phyloP scores from a whole-genome alignment of 2,329 filamentous ascomycete species.

The Canariomyces notabilis region DNA sequence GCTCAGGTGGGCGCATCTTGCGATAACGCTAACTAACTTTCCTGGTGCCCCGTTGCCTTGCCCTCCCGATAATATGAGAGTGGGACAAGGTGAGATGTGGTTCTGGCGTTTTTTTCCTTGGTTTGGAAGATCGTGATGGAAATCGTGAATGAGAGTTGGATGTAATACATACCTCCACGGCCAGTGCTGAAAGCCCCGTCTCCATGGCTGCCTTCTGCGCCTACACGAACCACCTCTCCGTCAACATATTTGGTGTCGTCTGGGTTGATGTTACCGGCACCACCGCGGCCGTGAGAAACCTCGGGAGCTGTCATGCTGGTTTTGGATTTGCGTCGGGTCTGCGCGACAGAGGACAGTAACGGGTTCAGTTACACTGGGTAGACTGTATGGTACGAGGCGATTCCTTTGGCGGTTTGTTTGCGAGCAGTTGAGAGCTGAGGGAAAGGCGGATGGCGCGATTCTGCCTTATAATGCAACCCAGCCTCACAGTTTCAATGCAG shows the following conservation, averaged over 20 bases:
- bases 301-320: slow-evolving; percentile 36
- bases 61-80: no score
- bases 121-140: no score
- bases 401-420: background rate
- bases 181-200: slow-evolving; percentile 56
- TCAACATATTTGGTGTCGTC: slow-evolving; percentile 58
- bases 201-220: slow-evolving; percentile 49
- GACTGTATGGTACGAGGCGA: background rate
- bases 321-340: background rate
- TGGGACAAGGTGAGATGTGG: no score
- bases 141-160: no score
- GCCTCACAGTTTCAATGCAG: background rate
- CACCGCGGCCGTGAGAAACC: slow-evolving; percentile 57
- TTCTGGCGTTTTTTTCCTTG: no score
- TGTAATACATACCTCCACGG: slow-evolving; percentile 52
- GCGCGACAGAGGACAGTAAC: background rate
- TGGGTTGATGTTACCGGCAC: slow-evolving; percentile 55
- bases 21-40: no score
- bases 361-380: background rate
- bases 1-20: no score
- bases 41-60: no score
- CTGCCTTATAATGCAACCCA: slow-evolving; percentile 13
- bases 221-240: slow-evolving; percentile 55
- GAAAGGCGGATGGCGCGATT: slow-evolving; percentile 1
- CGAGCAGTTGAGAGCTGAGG: background rate